phyloP scores from a whole-genome alignment of 1,139 yeast species.

The Lodderomyces orthopsilosis region DNA sequence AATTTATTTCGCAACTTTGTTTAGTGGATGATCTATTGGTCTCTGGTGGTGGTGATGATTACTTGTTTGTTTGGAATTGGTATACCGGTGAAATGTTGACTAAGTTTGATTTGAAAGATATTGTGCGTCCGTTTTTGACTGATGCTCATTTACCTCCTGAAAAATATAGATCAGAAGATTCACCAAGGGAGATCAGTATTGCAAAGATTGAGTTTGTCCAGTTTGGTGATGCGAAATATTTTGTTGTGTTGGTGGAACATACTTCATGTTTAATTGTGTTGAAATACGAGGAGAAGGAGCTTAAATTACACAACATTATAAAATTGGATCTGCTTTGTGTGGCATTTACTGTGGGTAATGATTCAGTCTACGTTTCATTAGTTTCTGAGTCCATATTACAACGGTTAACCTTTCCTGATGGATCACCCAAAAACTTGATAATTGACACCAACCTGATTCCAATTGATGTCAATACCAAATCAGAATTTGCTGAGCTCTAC shows the following conservation, averaged over 20 bases:
- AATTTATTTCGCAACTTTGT: conserved; percentile 68
- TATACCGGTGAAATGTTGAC: conserved; percentile 42
- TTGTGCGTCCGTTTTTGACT: conserved; percentile 48
- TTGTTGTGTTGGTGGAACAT: conserved; percentile 54
- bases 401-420: conserved; percentile 18
- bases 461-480: conserved; percentile 29
- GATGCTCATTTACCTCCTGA: conserved; percentile 66
- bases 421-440: not conserved
- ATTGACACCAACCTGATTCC: conserved; percentile 21
- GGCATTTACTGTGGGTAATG: conserved; percentile 23
- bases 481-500: conserved; percentile 65
- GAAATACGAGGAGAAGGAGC: conserved; percentile 23
- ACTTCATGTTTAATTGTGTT: conserved; percentile 51
- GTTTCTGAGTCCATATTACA: conserved; percentile 41
- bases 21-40: conserved; percentile 51
- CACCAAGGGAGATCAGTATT: conserved; percentile 54
- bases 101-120: conserved; percentile 47
- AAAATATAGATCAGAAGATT: conserved; percentile 56
- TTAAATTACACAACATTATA: conserved; percentile 18
- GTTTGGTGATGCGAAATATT: conserved; percentile 19
- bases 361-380: conserved; percentile 43
- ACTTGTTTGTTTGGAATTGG: conserved; percentile 81
- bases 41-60: conserved; percentile 91
- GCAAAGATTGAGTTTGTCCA: conserved; percentile 40
- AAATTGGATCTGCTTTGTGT: conserved; percentile 10